Percentiles rank a stretch among this genome's conserved stretches.
Evolutionary conservation across 192 early-diverging fungal species (phyloP).

Genomic region (Podochytrium sp.): DNA sequence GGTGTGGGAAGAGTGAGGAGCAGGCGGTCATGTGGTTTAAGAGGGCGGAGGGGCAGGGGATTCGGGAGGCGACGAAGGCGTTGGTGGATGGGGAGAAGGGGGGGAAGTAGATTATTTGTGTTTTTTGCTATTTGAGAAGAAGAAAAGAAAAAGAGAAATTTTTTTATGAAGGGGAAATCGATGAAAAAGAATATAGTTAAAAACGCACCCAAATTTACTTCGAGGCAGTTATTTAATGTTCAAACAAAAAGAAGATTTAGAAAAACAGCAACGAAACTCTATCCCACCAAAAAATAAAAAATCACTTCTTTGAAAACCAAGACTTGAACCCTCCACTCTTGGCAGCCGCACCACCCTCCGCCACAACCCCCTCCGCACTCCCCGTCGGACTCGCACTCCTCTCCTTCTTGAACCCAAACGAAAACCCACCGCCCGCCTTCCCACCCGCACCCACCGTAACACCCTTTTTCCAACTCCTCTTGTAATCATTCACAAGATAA

Average conservation of each 20-base stretch:
- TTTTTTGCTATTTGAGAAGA: no score
- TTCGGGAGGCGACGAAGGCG: constrained; percentile 35
- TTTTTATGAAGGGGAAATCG: no score
- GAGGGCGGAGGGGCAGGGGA: constrained; percentile 30
- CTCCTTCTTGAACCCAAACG: constrained; percentile 9
- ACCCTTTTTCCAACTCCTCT: constrained; percentile 4
- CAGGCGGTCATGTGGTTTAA: constrained; percentile 34
- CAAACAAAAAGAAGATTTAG: background rate
- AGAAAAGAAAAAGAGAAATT: no score
- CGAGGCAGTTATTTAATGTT: background rate
- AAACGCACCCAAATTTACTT: background rate
- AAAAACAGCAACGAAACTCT: background rate
- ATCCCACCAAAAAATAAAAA: background rate
- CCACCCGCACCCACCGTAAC: background rate
- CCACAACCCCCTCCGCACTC: background rate
- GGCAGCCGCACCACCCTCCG: background rate
- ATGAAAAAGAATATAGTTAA: no score
- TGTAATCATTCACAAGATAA: constrained; percentile 57
- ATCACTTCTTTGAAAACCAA: constrained; percentile 2
- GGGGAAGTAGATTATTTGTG: no score
- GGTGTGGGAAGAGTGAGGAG: constrained; percentile 31
- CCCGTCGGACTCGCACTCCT: constrained; percentile 6
- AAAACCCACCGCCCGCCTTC: background rate
- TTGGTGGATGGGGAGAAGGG: no score
- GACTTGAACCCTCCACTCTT: background rate